Conservation (phyloP, 192 early-diverging fungal genomes). For the Phycomyces blakesleeanus region DNA sequence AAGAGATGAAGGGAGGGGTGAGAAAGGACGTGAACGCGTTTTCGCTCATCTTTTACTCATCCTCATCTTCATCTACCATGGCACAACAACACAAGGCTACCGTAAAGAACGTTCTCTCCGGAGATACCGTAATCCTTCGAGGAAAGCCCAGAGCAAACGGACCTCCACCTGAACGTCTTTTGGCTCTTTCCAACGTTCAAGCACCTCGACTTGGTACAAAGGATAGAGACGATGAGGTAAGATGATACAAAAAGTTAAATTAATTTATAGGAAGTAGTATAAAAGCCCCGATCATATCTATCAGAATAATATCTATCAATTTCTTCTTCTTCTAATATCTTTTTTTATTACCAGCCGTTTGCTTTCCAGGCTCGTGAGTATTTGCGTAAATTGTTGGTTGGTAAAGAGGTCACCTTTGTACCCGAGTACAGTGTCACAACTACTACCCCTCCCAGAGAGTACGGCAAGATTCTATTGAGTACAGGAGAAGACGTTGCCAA, state of each 20-base stretch:
- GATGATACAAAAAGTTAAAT: constrained; percentile 3
- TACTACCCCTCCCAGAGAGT: constrained; percentile 64
- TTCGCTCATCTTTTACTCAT: background rate
- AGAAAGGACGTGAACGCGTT: background rate
- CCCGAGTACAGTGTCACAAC: constrained; percentile 72
- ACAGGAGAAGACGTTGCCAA: constrained; percentile 65
- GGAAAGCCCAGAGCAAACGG: constrained; percentile 72
- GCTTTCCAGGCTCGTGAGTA: constrained; percentile 88
- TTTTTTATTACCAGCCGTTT: constrained; percentile 47
- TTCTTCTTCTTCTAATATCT: constrained; percentile 6
- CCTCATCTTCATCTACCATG: constrained; percentile 1
- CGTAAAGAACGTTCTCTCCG: constrained; percentile 88
- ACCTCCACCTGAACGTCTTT: constrained; percentile 81
- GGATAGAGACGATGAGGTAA: constrained; percentile 81
- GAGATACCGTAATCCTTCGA: constrained; percentile 87
- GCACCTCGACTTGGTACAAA: constrained; percentile 86
- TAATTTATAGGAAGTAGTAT: no score
- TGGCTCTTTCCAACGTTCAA: constrained; percentile 76
- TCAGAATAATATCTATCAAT: background rate
- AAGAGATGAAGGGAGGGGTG: background rate
- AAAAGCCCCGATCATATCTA: no score
- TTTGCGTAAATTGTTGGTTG: constrained; percentile 80
- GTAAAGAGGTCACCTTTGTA: constrained; percentile 84
- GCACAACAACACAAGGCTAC: constrained; percentile 53
- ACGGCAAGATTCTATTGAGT: constrained; percentile 49